Conservation (phyloP, 139 green algal species). For the Chlamydomonas applanata region DNA sequence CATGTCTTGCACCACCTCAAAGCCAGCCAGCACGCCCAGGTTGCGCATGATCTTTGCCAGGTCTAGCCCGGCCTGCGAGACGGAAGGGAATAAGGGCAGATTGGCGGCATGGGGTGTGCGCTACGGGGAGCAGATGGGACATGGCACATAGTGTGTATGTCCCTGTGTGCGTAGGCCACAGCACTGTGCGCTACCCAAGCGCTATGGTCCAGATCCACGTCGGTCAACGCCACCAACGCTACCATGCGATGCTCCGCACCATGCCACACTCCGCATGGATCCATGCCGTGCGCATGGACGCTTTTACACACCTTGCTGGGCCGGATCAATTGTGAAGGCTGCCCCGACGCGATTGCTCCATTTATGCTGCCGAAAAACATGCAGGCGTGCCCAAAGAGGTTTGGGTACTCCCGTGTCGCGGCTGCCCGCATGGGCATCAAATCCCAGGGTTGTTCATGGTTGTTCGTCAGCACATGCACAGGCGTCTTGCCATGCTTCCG, state of each 20-base stretch:
- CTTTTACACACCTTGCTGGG: neutral
- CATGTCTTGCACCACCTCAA: constrained; percentile 18
- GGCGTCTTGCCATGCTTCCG: constrained; percentile 9
- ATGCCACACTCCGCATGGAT: too few species aligned
- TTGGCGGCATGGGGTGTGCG: too few species aligned
- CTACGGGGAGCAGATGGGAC: too few species aligned
- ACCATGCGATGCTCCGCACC: too few species aligned
- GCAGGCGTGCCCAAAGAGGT: constrained; percentile 26
- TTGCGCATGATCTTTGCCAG: constrained; percentile 30
- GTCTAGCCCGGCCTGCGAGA: constrained; percentile 10
- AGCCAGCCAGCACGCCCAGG: constrained; percentile 28
- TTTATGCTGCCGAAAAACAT: constrained; percentile 23
- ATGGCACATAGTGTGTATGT: too few species aligned
- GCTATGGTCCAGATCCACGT: too few species aligned
- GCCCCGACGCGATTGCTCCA: constrained; percentile 1
- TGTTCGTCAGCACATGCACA: constrained; percentile 18
- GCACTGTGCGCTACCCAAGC: too few species aligned
- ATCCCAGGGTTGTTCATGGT: constrained; percentile 24
- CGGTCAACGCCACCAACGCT: too few species aligned
- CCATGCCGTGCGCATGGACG: neutral
- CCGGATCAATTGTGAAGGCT: constrained; percentile 14
- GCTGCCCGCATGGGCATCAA: constrained; percentile 30
- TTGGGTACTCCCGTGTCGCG: constrained; percentile 23
- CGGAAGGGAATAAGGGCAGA: too few species aligned
- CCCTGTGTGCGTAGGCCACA: too few species aligned